Evolutionary conservation across 2,329 filamentous ascomycete genomes (phyloP).

Genomic region (Moelleriella libera): DNA sequence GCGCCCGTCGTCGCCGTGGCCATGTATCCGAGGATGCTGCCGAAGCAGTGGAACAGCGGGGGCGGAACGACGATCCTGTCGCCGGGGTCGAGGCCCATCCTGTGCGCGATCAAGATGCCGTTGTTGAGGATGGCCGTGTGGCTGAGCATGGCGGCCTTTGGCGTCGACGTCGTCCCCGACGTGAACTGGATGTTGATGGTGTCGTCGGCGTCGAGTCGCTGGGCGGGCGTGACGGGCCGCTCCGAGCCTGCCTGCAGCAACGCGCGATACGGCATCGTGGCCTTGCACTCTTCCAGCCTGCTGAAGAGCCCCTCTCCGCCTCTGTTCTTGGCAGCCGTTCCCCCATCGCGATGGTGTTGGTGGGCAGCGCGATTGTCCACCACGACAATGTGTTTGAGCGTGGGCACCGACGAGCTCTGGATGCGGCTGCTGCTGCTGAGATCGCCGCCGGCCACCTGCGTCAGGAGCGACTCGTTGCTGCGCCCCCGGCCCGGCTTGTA

Average conservation of each 20-base stretch:
- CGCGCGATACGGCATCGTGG: constrained; percentile 29
- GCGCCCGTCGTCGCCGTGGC: constrained; percentile 73
- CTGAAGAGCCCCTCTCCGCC: too few species aligned
- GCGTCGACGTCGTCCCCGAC: constrained; percentile 79
- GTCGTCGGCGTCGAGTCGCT: constrained; percentile 44
- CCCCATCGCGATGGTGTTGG: constrained; percentile 16
- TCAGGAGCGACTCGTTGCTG: constrained; percentile 35
- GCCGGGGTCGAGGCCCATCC: constrained; percentile 63
- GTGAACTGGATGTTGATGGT: constrained; percentile 95
- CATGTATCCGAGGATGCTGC: constrained; percentile 87
- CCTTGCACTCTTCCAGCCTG: constrained; percentile 19
- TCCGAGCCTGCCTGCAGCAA: constrained; percentile 21
- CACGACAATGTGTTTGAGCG: constrained; percentile 56
- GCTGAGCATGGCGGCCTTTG: constrained; percentile 82
- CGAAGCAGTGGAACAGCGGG: constrained; percentile 84
- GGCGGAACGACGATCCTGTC: constrained; percentile 79
- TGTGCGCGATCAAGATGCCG: constrained; percentile 65
- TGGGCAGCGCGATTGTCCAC: constrained; percentile 59
- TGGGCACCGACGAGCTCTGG: constrained; percentile 41
- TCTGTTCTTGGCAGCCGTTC: too few species aligned
- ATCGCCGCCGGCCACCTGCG: constrained; percentile 23
- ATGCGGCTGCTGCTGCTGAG: constrained; percentile 11
- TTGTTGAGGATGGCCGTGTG: constrained; percentile 90
- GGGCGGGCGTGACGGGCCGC: constrained; percentile 24
- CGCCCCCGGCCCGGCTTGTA: constrained; percentile 42